These are phyloP conservation scores for Dendrobium catenatum DNA, from an alignment of 106 monocot species.

Conservation along the genomic window DNA sequence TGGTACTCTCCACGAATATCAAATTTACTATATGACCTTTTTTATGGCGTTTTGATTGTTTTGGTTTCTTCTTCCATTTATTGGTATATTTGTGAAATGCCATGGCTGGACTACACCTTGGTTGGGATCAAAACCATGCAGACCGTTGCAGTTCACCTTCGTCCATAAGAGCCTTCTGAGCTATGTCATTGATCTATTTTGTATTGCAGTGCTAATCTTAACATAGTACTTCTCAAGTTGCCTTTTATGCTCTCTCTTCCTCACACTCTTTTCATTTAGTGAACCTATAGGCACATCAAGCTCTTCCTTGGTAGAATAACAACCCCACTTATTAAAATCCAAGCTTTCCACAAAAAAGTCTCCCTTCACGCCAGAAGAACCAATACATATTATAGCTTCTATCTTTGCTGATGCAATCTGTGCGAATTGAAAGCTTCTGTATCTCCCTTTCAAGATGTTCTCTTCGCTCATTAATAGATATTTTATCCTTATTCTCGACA, in stretches of 20 bases:
- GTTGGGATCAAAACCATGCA: constrained; percentile 57
- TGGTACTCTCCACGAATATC: no score
- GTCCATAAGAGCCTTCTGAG: constrained; percentile 48
- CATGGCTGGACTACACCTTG: constrained; percentile 45
- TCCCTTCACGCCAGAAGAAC: constrained; percentile 76
- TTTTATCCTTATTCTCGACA: constrained; percentile 34
- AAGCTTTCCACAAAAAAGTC: constrained; percentile 84
- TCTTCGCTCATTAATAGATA: constrained; percentile 24
- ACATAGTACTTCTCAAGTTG: constrained; percentile 70
- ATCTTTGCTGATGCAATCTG: constrained; percentile 66
- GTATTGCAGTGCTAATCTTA: constrained; percentile 63
- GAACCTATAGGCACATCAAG: constrained; percentile 79
- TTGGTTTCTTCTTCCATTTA: constrained; percentile 67
- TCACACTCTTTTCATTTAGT: constrained; percentile 78
- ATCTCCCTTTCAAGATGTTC: constrained; percentile 48
- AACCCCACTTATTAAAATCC: constrained; percentile 72
- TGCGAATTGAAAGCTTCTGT: constrained; percentile 60
- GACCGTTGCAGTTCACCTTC: constrained; percentile 69
- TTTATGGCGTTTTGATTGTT: not conserved
- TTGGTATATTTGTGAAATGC: constrained; percentile 66
- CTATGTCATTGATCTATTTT: constrained; percentile 53
- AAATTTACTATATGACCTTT: no score
- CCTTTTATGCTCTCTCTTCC: constrained; percentile 66
- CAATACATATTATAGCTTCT: constrained; percentile 71
- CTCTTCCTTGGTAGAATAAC: constrained; percentile 84